These are phyloP conservation scores for Arthrobotrys entomopaga DNA, from an alignment of 2,329 filamentous ascomycete species.

Conservation along the genomic window DNA sequence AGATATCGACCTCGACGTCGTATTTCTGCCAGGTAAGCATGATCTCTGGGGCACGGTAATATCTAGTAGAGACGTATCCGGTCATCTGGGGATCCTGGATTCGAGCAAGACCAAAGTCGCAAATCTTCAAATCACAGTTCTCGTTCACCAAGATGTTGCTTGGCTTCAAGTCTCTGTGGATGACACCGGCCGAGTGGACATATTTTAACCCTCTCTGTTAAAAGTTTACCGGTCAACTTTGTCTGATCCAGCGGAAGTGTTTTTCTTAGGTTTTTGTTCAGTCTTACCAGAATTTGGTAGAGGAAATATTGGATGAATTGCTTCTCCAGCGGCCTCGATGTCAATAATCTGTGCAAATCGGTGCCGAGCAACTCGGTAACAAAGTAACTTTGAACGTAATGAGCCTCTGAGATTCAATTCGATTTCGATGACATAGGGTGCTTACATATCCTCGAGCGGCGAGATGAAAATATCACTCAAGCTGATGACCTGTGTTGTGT, in stretches of 20 bases:
- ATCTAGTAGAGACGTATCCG: constrained; percentile 96
- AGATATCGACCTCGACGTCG: constrained; percentile 98
- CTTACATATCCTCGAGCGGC: constrained; percentile 96
- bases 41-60: constrained; percentile 98
- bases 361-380: constrained; percentile 97
- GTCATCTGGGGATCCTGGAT: constrained; percentile 99
- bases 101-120: constrained; percentile 95
- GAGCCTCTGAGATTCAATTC: constrained; percentile 16
- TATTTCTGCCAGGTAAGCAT: constrained; percentile 99
- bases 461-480: constrained; percentile 99
- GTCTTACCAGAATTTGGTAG: constrained; percentile 92
- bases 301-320: constrained; percentile 99
- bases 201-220: constrained; percentile 93
- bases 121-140: constrained; percentile 99
- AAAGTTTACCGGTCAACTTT: constrained; percentile 8
- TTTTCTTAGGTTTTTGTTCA: no score
- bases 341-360: constrained; percentile 93
- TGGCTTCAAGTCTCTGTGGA: constrained; percentile 96
- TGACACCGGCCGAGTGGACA: constrained; percentile 96
- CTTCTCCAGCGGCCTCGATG: constrained; percentile 94
- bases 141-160: constrained; percentile 99
- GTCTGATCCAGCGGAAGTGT: no score
- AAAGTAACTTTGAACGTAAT: constrained; percentile 76
- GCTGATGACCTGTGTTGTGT: constrained; percentile 96
- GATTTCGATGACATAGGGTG: neutral